These are phyloP conservation scores for Boletus subcaerulescens DNA, from an alignment of 768 basidiomycete genomes.

Conservation along the genomic window DNA sequence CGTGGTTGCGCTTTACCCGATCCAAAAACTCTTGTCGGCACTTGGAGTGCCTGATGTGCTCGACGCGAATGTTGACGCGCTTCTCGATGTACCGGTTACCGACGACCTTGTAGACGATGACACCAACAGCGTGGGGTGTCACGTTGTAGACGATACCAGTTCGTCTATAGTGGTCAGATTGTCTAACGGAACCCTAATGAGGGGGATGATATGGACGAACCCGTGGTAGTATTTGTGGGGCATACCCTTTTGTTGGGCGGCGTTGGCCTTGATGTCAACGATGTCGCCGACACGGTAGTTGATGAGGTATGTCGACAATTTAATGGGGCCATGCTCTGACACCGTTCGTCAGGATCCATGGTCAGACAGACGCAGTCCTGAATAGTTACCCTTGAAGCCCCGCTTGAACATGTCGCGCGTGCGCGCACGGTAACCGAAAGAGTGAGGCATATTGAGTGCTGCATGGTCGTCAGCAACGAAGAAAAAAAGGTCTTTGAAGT, in stretches of 20 bases:
- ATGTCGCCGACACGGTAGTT: slow-evolving; percentile 96
- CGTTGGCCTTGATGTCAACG: slow-evolving; percentile 99
- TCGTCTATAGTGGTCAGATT: slow-evolving; percentile 51
- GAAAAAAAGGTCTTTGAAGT: slow-evolving; percentile 4
- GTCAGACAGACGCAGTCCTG: slow-evolving; percentile 7
- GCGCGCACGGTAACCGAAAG: slow-evolving; percentile 99
- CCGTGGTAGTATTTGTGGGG: slow-evolving; percentile 99
- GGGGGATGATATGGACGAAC: slow-evolving; percentile 45
- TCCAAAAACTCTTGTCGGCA: slow-evolving; percentile 97
- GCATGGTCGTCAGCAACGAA: slow-evolving; percentile 7
- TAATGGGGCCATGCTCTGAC: slow-evolving; percentile 84
- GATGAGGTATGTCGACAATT: slow-evolving; percentile 89
- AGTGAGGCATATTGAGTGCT: slow-evolving; percentile 96
- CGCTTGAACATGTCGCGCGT: slow-evolving; percentile 99
- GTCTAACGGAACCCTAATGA: too few relatives aligned
- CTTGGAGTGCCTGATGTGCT: slow-evolving; percentile 95
- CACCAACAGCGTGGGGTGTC: slow-evolving; percentile 89
- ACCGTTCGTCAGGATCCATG: slow-evolving; percentile 1
- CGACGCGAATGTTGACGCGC: slow-evolving; percentile 96
- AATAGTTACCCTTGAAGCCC: slow-evolving; percentile 87
- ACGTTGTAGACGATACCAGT: slow-evolving; percentile 99
- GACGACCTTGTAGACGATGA: slow-evolving; percentile 97
- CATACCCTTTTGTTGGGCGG: slow-evolving; percentile 99
- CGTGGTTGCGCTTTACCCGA: slow-evolving; percentile 90
- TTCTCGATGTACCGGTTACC: slow-evolving; percentile 99